Evolutionary conservation across 2,329 filamentous ascomycete species (phyloP).

Genomic region (Berkeleyomyces basicola): DNA sequence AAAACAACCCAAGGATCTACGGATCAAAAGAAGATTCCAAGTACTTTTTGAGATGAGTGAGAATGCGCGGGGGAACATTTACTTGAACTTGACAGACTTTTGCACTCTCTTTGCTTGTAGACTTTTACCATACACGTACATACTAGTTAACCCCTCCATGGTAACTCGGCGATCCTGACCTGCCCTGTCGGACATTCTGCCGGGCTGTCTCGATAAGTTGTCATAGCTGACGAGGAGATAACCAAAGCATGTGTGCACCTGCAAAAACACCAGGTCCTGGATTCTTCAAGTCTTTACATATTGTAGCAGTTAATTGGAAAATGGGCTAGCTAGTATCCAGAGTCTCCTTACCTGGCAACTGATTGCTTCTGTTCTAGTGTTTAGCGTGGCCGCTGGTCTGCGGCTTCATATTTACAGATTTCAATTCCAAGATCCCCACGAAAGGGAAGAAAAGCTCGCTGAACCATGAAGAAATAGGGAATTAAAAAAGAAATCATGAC

Average conservation of each 20-base stretch:
- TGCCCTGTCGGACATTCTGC: background rate
- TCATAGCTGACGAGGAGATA: too few species aligned
- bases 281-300: too few species aligned
- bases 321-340: too few species aligned
- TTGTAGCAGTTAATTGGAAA: too few species aligned
- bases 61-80: too few species aligned
- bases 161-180: background rate
- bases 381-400: background rate
- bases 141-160: background rate
- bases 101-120: too few species aligned
- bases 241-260: too few species aligned
- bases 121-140: background rate
- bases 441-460: background rate
- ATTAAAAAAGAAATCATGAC: background rate
- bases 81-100: too few species aligned
- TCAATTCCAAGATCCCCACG: background rate
- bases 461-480: background rate
- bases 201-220: background rate
- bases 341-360: too few species aligned
- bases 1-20: background rate
- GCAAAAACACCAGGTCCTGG: too few species aligned
- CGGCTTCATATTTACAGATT: background rate
- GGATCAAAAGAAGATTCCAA: background rate
- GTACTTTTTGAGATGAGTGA: too few species aligned
- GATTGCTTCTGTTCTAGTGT: background rate